A percentile compares a stretch with the other conserved stretches of the same genome.
Conservation (phyloP, 2,329 filamentous ascomycete species). For the Aspergillus puulaauensis region DNA sequence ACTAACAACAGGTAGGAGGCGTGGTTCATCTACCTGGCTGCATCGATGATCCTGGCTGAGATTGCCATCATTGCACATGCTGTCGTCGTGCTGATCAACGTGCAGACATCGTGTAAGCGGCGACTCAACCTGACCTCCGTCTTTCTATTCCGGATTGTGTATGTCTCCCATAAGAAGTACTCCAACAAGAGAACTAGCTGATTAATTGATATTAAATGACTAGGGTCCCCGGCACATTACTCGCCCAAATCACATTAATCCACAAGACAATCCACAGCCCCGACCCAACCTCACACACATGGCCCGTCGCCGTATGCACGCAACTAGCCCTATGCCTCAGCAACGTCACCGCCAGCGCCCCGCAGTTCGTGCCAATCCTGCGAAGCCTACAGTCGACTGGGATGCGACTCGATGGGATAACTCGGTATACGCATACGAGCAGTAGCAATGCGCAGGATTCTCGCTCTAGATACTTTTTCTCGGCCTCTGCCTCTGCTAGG, state of each 20-base stretch:
- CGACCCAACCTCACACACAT: constrained; percentile 21
- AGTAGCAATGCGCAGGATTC: background rate
- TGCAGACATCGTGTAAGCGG: constrained; percentile 20
- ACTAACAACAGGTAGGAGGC: background rate
- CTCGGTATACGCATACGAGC: background rate
- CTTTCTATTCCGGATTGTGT: constrained; percentile 22
- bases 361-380: constrained; percentile 23
- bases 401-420: background rate
- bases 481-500: background rate
- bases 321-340: constrained; percentile 22
- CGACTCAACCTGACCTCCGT: constrained; percentile 19
- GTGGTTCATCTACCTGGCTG: background rate
- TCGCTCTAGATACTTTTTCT: background rate
- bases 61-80: constrained; percentile 15
- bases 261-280: background rate
- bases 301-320: constrained; percentile 18
- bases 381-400: background rate
- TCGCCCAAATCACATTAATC: background rate
- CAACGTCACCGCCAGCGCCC: constrained; percentile 25
- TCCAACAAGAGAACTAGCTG: no score
- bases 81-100: constrained; percentile 22
- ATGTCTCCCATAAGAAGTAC: background rate
- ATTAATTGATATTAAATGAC: no score
- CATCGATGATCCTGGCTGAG: background rate
- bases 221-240: background rate